phyloP scores from a whole-genome alignment of 2,329 filamentous ascomycete species.

The Drechslerella coelobrocha region DNA sequence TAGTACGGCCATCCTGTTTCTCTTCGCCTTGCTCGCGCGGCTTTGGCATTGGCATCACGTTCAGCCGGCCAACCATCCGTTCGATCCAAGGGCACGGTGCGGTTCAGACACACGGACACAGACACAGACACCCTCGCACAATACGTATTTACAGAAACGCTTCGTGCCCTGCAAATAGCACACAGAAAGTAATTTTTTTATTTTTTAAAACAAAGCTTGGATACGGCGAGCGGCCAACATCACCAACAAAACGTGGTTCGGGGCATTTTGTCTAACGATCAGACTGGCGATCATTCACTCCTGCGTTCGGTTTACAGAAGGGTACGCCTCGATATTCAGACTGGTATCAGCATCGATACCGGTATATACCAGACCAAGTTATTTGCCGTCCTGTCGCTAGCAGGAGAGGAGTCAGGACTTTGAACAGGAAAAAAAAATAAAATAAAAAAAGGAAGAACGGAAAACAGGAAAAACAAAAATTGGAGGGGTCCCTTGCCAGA shows the following conservation, averaged over 20 bases:
- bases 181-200: background rate
- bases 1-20: slow-evolving; percentile 5
- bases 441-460: no score
- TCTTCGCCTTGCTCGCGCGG: slow-evolving; percentile 8
- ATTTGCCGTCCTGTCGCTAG: no score
- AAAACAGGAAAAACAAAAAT: no score
- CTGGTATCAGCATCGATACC: background rate
- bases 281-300: slow-evolving; percentile 37
- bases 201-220: slow-evolving; percentile 1
- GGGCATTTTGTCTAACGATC: slow-evolving; percentile 43
- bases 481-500: no score
- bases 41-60: slow-evolving; percentile 30
- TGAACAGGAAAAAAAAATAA: no score
- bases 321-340: slow-evolving; percentile 21
- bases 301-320: slow-evolving; percentile 32
- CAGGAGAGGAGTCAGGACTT: no score
- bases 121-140: slow-evolving; percentile 2
- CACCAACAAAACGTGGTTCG: slow-evolving; percentile 48
- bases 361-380: no score
- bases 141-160: no score
- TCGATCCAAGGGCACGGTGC: slow-evolving; percentile 44
- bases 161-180: slow-evolving; percentile 23
- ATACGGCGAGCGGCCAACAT: slow-evolving; percentile 40
- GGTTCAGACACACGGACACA: slow-evolving; percentile 3
- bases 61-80: slow-evolving; percentile 6